A percentile compares a stretch with the other conserved stretches of the same genome.
Evolutionary conservation across 192 early-diverging fungal species (phyloP).

Genomic region (Piromyces finnis): DNA sequence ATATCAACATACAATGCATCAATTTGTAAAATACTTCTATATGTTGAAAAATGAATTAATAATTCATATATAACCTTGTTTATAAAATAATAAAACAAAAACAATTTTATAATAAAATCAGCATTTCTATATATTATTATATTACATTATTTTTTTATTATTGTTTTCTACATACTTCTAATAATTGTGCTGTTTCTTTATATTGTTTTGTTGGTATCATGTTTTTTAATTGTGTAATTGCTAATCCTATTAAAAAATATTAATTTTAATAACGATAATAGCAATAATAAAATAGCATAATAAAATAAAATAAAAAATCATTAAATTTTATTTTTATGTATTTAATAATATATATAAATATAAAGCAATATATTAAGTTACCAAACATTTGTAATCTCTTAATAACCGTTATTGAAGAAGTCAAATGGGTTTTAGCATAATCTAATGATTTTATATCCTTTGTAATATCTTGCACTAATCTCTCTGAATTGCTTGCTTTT

Average conservation of each 20-base stretch:
- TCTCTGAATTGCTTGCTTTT: slow-evolving; percentile 67
- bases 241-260: slow-evolving; percentile 23
- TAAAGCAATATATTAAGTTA: no score
- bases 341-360: no score
- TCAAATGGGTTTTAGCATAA: slow-evolving; percentile 81
- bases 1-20: slow-evolving; percentile 45
- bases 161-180: slow-evolving; percentile 29
- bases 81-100: no score
- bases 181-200: slow-evolving; percentile 53
- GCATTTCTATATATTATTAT: no score
- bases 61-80: neutral
- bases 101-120: neutral
- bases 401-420: slow-evolving; percentile 56
- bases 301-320: neutral
- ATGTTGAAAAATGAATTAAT: slow-evolving; percentile 61
- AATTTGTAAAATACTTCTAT: slow-evolving; percentile 57
- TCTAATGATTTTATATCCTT: slow-evolving; percentile 89
- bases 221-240: slow-evolving; percentile 49
- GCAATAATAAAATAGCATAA: neutral
- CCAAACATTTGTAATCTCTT: slow-evolving; percentile 78
- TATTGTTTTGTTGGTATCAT: slow-evolving; percentile 54
- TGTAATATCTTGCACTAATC: slow-evolving; percentile 85
- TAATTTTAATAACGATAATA: no score
- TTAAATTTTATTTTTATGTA: neutral
- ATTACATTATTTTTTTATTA: neutral